Percentiles rank a stretch among this genome's conserved stretches.
Evolutionary conservation across 2,329 filamentous ascomycete genomes (phyloP).

Genomic region (Fonsecaea multimorphosa): DNA sequence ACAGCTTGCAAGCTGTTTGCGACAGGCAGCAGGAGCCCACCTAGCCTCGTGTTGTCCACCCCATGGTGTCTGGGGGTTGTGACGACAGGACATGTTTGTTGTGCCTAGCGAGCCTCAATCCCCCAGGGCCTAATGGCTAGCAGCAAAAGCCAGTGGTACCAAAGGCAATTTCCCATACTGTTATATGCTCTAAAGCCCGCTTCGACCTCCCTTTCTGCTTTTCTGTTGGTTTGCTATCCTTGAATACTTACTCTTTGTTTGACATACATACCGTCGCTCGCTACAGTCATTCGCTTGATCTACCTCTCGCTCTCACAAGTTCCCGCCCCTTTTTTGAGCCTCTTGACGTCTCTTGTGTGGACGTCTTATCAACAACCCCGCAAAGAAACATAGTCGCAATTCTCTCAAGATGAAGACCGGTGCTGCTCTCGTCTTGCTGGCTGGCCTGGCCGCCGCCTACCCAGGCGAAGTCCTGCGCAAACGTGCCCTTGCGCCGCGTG

Average conservation of each 20-base stretch:
- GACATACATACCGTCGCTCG: conserved; percentile 15
- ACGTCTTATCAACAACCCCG: conserved; percentile 10
- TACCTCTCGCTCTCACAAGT: background rate
- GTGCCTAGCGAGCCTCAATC: background rate
- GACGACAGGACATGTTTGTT: background rate
- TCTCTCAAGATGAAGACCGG: conserved; percentile 50
- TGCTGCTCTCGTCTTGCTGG: conserved; percentile 47
- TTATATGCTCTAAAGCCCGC: conserved; percentile 12
- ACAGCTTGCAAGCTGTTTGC: too few species aligned
- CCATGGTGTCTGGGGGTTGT: background rate
- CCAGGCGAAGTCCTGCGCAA: conserved; percentile 52
- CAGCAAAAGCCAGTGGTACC: background rate
- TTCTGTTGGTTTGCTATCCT: background rate
- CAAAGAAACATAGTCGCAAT: conserved; percentile 12
- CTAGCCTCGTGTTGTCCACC: conserved; percentile 2
- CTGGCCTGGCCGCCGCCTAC: conserved; percentile 52
- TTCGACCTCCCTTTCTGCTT: conserved; percentile 13
- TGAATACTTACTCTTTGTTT: conserved; percentile 1
- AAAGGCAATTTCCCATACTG: conserved; percentile 25
- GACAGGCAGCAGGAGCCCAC: background rate
- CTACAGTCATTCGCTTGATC: conserved; percentile 29
- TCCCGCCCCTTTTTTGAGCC: background rate
- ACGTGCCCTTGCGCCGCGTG: conserved; percentile 46
- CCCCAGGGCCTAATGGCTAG: background rate
- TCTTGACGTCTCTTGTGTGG: conserved; percentile 3